Percentiles rank a stretch among this genome's conserved stretches.
phyloP scores from a whole-genome alignment of 2,329 filamentous ascomycete genomes.

The Colletotrichum sp. region DNA sequence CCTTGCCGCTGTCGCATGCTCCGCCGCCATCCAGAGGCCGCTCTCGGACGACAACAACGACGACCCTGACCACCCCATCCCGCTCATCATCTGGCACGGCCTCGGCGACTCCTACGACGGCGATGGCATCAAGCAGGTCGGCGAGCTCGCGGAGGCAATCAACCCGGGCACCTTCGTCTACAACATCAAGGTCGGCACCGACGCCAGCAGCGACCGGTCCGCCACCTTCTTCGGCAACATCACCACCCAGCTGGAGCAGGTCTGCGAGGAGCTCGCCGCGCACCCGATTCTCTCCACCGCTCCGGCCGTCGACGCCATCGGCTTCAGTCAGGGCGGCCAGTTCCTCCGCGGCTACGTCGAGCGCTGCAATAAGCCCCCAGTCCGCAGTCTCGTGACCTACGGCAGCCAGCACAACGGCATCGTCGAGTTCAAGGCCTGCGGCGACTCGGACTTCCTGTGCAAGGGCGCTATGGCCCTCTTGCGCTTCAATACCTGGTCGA shows the following conservation, averaged over 20 bases:
- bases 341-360: constrained; percentile 93
- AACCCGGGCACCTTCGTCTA: constrained; percentile 88
- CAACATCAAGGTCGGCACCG: constrained; percentile 73
- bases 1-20: constrained; percentile 23
- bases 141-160: constrained; percentile 70
- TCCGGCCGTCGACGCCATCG: constrained; percentile 85
- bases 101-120: constrained; percentile 76
- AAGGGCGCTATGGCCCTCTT: constrained; percentile 79
- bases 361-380: constrained; percentile 78
- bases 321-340: constrained; percentile 95
- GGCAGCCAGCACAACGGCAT: constrained; percentile 95
- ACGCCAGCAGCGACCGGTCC: constrained; percentile 72
- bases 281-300: constrained; percentile 83
- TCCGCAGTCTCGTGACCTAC: constrained; percentile 84
- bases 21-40: constrained; percentile 11
- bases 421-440: constrained; percentile 78
- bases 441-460: constrained; percentile 77
- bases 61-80: constrained; percentile 65
- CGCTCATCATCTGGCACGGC: constrained; percentile 94
- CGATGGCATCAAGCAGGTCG: constrained; percentile 76
- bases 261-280: constrained; percentile 77
- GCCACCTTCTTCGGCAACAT: constrained; percentile 93
- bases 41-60: constrained; percentile 47
- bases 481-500: constrained; percentile 79
- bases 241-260: constrained; percentile 74